Conservation (phyloP, 257 asterid genomes). For the Jacaranda copaia region DNA sequence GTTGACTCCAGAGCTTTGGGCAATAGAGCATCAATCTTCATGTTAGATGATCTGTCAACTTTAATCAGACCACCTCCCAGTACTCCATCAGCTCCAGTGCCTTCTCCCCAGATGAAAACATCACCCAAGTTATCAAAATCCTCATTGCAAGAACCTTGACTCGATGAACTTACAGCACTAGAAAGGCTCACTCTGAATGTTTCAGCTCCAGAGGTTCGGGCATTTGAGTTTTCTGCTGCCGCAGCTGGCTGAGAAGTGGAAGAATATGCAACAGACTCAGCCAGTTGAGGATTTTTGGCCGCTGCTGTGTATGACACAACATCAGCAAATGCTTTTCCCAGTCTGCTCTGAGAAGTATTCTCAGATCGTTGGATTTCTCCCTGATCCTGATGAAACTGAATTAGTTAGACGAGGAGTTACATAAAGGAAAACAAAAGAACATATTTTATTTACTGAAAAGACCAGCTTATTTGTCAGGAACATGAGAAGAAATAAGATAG, state of each 20-base stretch:
- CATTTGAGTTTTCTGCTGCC: constrained; percentile 53
- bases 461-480: not conserved
- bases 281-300: constrained; percentile 51
- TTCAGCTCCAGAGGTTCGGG: constrained; percentile 65
- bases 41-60: constrained; percentile 36
- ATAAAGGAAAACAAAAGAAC: constrained; percentile 18
- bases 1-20: constrained; percentile 83
- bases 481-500: constrained; percentile 27
- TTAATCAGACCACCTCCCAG: constrained; percentile 66
- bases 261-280: constrained; percentile 45
- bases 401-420: constrained; percentile 30
- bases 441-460: not conserved
- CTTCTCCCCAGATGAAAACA: constrained; percentile 93
- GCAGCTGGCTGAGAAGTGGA: constrained; percentile 41
- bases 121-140: constrained; percentile 83
- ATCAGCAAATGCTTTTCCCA: constrained; percentile 82
- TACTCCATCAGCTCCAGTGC: constrained; percentile 60
- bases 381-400: constrained; percentile 57
- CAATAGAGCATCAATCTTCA: constrained; percentile 52
- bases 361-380: constrained; percentile 57
- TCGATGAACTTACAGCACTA: constrained; percentile 89
- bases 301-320: constrained; percentile 69
- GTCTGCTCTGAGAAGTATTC: constrained; percentile 58
- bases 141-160: constrained; percentile 85
- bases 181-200: constrained; percentile 79